These are phyloP conservation scores for Nicotiana undulata DNA, from an alignment of 257 asterid species.

Conservation along the genomic window DNA sequence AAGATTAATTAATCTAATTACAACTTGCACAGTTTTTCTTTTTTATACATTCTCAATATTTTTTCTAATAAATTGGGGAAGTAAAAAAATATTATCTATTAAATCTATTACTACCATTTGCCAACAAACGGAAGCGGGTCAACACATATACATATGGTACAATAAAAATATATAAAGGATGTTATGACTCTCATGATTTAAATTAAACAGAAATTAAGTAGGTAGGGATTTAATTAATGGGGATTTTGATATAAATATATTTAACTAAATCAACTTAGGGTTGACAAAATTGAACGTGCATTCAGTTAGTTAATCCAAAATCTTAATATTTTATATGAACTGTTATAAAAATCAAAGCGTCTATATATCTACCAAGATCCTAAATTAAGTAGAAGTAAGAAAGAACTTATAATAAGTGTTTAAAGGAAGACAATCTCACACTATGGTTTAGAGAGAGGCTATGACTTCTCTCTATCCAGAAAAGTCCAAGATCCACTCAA, in stretches of 20 bases:
- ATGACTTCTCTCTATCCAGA: too few relatives aligned
- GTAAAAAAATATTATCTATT: not conserved
- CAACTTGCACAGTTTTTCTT: not conserved
- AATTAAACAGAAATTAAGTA: too few relatives aligned
- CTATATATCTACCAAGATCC: not conserved
- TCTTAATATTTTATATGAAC: not conserved
- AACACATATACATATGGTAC: not conserved
- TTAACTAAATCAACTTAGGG: not conserved
- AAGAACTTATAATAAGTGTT: too few relatives aligned
- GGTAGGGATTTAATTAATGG: not conserved
- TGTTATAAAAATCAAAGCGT: not conserved
- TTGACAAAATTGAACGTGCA: not conserved
- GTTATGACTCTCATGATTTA: not conserved
- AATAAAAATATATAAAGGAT: not conserved
- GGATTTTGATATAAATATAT: not conserved
- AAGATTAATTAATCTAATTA: not conserved
- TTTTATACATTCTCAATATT: not conserved
- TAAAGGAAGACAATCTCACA: too few relatives aligned
- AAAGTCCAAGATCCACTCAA: too few relatives aligned
- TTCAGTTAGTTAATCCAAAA: not conserved
- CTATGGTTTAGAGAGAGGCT: too few relatives aligned
- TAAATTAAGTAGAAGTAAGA: too few relatives aligned
- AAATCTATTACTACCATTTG: not conserved
- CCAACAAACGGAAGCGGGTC: not conserved
- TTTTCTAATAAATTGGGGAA: not conserved